Percentiles rank a stretch among this genome's conserved stretches.
Evolutionary conservation across 306 rosid species (phyloP).

Genomic region (barrel medic (Medicago truncatula)): MtrunA17r5.0-ANR NC_053045.1:6261001-6261500

Average conservation of each 20-base stretch:
- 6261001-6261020: constrained; percentile 17
- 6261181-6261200: too few species aligned
- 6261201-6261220: background rate
- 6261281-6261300: constrained; percentile 1
- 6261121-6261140: constrained; percentile 24
- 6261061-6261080: constrained; percentile 5
- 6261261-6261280: background rate
- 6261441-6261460: background rate
- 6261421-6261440: background rate
- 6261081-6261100: constrained; percentile 26
- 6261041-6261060: constrained; percentile 24
- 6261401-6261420: background rate
- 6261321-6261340: constrained; percentile 2
- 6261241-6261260: background rate
- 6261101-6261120: constrained; percentile 20
- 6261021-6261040: constrained; percentile 25
- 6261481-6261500: background rate
- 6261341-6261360: constrained; percentile 25
- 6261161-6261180: constrained; percentile 14
- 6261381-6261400: constrained; percentile 7
- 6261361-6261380: background rate
- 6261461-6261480: background rate
- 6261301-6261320: constrained; percentile 15
- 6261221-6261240: constrained; percentile 1
- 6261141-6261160: constrained; percentile 7